Base-by-base conservation (phyloP, 768 basidiomycete genomes). In the Calocybe gangraenosa region DNA sequence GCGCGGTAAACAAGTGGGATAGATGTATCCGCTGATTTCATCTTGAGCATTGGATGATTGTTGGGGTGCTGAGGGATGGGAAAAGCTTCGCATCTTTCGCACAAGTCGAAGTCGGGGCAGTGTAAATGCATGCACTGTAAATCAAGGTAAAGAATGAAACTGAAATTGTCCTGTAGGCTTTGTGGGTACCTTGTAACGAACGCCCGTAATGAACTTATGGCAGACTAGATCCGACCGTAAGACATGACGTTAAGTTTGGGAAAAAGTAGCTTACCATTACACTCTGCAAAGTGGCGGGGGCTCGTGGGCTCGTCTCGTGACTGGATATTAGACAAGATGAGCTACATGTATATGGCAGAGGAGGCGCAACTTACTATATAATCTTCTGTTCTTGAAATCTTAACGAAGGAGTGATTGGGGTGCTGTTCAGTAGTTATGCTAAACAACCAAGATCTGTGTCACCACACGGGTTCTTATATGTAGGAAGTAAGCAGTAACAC, bases 21-120 rank as follows among this genome's bases (percentile, higher is more conserved):
- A 13, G 71, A 58, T 2, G 76, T 71, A 14, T 75, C 73, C 1
- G 69, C 50, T 0, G 68, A 69, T 56, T 69, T 82, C 64, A 93
- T 69, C 76, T 92, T 93, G 57, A 92, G 59, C 58, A 94, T 48
- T 0, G 83, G 78, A 57, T 94, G 92, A 23, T 65, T 76, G 10
- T 60, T 47, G 0, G 88, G 87, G 59, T 94, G 91, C 10, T 87
- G 69, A 4, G 81, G 65, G 48, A 92, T 86, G 0, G 91, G 91
- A 46, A 79, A 72, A 4, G 88, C 82, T 65, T 92, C 91, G 64
- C 92, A 94, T 42, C 62, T 63, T 46, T 73, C 69, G 64, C 91
- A 94, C 14, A 93, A 71, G 56, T 94, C 92, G 53, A 81, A 92
- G 61, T 92, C 87, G 0, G 76, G 73, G 64, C 92, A 94, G 3